phyloP scores from a whole-genome alignment of 345 rosid genomes.

The Rhodamnia argentea region DNA sequence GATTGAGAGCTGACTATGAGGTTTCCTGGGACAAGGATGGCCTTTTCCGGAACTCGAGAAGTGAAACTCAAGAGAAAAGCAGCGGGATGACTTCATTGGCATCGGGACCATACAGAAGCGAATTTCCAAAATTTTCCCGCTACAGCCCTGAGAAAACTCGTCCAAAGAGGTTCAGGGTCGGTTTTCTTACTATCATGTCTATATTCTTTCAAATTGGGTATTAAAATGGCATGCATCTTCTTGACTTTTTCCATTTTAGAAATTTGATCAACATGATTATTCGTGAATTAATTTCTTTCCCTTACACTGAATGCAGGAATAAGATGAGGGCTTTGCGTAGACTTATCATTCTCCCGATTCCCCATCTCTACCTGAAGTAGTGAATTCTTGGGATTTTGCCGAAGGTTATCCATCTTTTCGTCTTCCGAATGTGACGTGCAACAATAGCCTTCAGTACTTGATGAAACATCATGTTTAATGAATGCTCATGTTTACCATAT shows the following conservation, averaged over 20 bases:
- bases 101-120: slow-evolving; percentile 23
- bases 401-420: not conserved
- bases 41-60: slow-evolving; percentile 50
- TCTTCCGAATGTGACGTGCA: not conserved
- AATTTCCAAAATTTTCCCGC: slow-evolving; percentile 29
- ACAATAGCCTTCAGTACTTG: not conserved
- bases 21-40: slow-evolving; percentile 76
- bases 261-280: not conserved
- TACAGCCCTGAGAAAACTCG: slow-evolving; percentile 36
- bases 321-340: not conserved
- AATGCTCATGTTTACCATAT: not conserved
- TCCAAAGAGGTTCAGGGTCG: slow-evolving; percentile 82
- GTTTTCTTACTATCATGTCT: not conserved
- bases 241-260: not conserved
- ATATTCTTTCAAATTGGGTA: not conserved
- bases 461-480: not conserved
- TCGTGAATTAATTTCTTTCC: not conserved
- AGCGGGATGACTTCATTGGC: slow-evolving; percentile 17
- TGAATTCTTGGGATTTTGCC: not conserved
- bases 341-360: not conserved
- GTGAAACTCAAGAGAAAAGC: slow-evolving; percentile 25
- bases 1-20: slow-evolving; percentile 71
- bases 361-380: not conserved
- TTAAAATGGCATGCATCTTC: not conserved
- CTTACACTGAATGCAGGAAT: not conserved